Base-by-base conservation (phyloP, 2,329 filamentous ascomycete genomes). In the Periconia digitata region DNA sequence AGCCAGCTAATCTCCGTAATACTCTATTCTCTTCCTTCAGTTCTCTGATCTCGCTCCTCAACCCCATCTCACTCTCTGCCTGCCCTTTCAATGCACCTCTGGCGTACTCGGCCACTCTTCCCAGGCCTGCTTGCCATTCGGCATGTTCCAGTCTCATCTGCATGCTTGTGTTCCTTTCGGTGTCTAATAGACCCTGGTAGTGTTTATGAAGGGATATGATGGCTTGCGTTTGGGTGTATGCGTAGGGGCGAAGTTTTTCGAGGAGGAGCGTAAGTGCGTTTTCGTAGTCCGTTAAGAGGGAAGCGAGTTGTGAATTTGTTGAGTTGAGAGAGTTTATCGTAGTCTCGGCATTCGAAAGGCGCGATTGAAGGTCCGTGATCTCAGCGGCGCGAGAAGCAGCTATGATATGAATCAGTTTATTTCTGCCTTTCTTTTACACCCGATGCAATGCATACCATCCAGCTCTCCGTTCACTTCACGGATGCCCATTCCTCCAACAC, bases 11-110 rank as follows among this genome's bases (percentile, higher is more conserved):
- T 22, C 64, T 50, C 42, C 76, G 67, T 55, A 79, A 55, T 23
- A 77, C 64, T 37, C 72, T 59, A 51, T 79, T 79, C 63, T 79
- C 76, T 54, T 76, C 73, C 51, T 73, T 77, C 46, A 79, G 48
- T 22, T 66, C 72, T 37, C 68, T 69, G 3, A 76, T 63, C 51
- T 70, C 69, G 27, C 66, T 63, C 50, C 67, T 62, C 45, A 71
- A 68, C 5, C 66, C 68, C 51, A 69, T 51, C 39, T 70, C 67
- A 1, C 51, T 61, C 24, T 76, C 72, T 2, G 64, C 69, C 50
- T 73, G 64, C 23, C 59, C 60, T 53, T 66, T 67, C 32, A 76
- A 48, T 39, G 76, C 74, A 12, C 55, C 50, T 20, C 74, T 60
- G 12, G 76, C 70, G 23, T 68, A 70, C 39, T 75, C 73, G 4